Base-by-base conservation (phyloP, 2,329 filamentous ascomycete genomes). In the Hymenotorrendiella dingleyae region DNA sequence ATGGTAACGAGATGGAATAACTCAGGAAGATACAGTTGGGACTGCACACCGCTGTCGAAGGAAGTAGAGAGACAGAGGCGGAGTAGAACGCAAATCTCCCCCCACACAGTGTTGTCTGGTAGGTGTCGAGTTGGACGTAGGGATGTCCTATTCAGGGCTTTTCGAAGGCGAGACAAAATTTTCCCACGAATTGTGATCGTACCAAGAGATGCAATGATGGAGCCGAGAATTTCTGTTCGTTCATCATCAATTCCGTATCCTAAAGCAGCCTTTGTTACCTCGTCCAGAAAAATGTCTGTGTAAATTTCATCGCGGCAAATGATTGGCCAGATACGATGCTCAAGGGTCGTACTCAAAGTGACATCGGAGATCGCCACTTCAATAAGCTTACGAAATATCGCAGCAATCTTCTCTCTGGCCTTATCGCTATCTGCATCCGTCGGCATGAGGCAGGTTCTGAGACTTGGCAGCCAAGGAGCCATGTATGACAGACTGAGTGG, bases 1-100 rank as follows among this genome's bases (percentile, higher is more conserved):
- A 85, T 83, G 0, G 81, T 84, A 45, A 84, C 78, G 36, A 84
- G 69, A 60, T 85, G 81, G 57, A 84, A 84, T 34, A 85, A 70
- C 57, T 85, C 81, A 0, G 81, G 80, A 5, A 85, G 64, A 52
- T 78, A 85, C 33, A 84, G 67, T 59, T 84, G 80, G 4, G 80
- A 73, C 59, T 85, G 81, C 11, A 81, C 72, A 17, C 79, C 76
- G 49, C 74, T 80, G 58, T 84, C 77, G 50, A 85, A 85, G 1
- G 81, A 84, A 38, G 83, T 66, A 2, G 79, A 74, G 11, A 84
- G 65, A 47, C 78, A 83, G 49, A 85, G 80, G 34, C 80, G 76
- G 36, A 85, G 66, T 23, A 85, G 65, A 34, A 84, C 71, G 56
- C 80, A 82, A 21, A 85, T 78, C 60, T 85, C 81, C n/a, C 71